Percentiles rank a stretch among this genome's conserved stretches.
phyloP scores from a whole-genome alignment of 2,329 filamentous ascomycete genomes.

The Fusarium buxicola region DNA sequence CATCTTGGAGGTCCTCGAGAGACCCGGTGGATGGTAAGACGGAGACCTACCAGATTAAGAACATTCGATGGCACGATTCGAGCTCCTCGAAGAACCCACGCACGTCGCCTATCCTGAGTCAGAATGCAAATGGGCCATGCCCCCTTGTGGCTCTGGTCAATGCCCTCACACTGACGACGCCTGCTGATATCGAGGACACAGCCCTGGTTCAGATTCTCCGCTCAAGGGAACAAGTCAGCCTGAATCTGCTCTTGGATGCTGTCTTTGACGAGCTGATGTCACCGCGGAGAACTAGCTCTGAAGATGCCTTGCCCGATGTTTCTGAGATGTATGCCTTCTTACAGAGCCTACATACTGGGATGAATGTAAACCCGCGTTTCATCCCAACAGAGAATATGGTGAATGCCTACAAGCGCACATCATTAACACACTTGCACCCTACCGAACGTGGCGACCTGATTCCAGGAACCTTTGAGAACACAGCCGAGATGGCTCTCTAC shows the following conservation, averaged over 20 bases:
- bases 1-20: constrained; percentile 54
- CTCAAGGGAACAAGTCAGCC: constrained; percentile 86
- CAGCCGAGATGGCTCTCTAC: constrained; percentile 90
- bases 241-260: constrained; percentile 86
- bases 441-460: constrained; percentile 61
- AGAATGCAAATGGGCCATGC: constrained; percentile 95
- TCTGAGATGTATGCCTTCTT: constrained; percentile 89
- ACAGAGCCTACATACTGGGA: constrained; percentile 89
- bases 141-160: constrained; percentile 94
- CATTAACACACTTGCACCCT: constrained; percentile 64
- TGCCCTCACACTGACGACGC: constrained; percentile 85
- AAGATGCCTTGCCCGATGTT: constrained; percentile 82
- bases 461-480: constrained; percentile 85
- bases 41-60: constrained; percentile 94
- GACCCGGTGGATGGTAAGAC: constrained; percentile 60
- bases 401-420: constrained; percentile 62
- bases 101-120: constrained; percentile 87
- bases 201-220: constrained; percentile 81
- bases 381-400: constrained; percentile 67
- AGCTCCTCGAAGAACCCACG: constrained; percentile 70
- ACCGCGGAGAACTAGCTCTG: constrained; percentile 70
- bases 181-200: constrained; percentile 69
- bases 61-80: constrained; percentile 84
- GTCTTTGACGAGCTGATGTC: constrained; percentile 95
- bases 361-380: constrained; percentile 97